A percentile compares a stretch with the other conserved stretches of the same genome.
Conservation (phyloP, 1,284 basidiomycete genomes). For the Marasmius oreades region DNA sequence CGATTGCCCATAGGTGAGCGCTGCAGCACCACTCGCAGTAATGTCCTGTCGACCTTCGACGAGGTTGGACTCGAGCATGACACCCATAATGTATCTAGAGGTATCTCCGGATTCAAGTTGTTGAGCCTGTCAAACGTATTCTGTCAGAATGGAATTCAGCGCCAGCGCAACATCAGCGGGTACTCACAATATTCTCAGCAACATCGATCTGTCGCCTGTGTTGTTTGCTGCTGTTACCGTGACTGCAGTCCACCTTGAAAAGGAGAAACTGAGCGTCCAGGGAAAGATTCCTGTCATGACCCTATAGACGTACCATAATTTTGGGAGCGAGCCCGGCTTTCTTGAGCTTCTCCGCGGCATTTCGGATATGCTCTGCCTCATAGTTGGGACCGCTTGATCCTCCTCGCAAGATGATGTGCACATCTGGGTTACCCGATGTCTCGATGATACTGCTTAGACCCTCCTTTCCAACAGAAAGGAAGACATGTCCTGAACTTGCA, state of each 20-base stretch:
- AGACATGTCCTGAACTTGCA: conserved; percentile 83
- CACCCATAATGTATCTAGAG: conserved; percentile 81
- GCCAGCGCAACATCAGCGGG: neutral
- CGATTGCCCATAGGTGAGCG: conserved; percentile 84
- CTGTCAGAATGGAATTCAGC: conserved; percentile 1
- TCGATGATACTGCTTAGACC: conserved; percentile 90
- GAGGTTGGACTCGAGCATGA: conserved; percentile 97
- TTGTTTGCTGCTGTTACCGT: conserved; percentile 90
- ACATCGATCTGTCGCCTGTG: conserved; percentile 83
- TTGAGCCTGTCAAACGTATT: conserved; percentile 44
- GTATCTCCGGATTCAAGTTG: conserved; percentile 75
- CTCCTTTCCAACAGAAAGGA: conserved; percentile 92
- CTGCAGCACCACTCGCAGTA: conserved; percentile 70
- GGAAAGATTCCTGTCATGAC: neutral
- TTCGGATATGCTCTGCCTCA: conserved; percentile 46
- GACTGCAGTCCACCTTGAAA: conserved; percentile 87
- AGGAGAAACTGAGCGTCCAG: conserved; percentile 1
- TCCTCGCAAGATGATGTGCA: conserved; percentile 91
- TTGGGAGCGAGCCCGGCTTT: conserved; percentile 81
- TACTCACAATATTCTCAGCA: conserved; percentile 76
- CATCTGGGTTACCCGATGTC: conserved; percentile 86
- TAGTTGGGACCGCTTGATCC: conserved; percentile 58
- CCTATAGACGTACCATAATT: conserved; percentile 64
- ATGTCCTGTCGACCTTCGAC: conserved; percentile 89
- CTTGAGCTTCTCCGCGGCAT: conserved; percentile 70